Evolutionary conservation across 495 filamentous ascomycete species (phyloP), one percentile per base, ranked within the genome.

Genomic region (Cryomyces minteri): DNA sequence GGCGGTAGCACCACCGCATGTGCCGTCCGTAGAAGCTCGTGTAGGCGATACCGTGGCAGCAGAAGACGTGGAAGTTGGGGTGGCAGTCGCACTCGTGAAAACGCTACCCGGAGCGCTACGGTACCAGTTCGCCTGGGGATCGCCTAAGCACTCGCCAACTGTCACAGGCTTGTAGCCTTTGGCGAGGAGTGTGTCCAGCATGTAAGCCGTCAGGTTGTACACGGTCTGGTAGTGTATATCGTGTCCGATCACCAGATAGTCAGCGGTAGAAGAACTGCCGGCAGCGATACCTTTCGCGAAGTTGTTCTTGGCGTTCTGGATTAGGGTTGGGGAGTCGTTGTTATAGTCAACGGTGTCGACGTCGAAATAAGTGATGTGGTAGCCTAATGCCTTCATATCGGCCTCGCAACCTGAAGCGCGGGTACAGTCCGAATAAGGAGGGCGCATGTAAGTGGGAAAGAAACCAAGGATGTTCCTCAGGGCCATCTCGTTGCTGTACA

Each of bases 371-470:
- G 72, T 62, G 36, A 77, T 66, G 57, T 92, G 83, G 51, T 92
- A 92, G 4, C 84, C 83, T 36, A 88, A 65, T 4, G 60, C 61
- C 12, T 67, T 67, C 54, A 88, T 62, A 34, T 78, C 72, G 6
- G 59, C 61, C 44, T 74, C 62, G 54, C 84, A 88, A 10, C 62
- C 63, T 4, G 66, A 65, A 25, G 66, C 67, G 4, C 59, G 55
- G 31, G 66, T 67, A 56, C 83, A 88, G 54, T 74, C 79, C 28
- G 79, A 82, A 61, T 79, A 92, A 5, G 84, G 84, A 4, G 84
- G 84, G 40, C 80, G 71, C 81, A 92, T 87, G 57, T 92, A 93
- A 2, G 82, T 80, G 4, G 85, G 85, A 59, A 87, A 80, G 50
- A 75, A 75, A 9, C 85, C 85, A 5, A 88, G 65, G 46, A 92